Conservation (phyloP, 1,284 basidiomycete genomes). For the Irpex sp. region DNA sequence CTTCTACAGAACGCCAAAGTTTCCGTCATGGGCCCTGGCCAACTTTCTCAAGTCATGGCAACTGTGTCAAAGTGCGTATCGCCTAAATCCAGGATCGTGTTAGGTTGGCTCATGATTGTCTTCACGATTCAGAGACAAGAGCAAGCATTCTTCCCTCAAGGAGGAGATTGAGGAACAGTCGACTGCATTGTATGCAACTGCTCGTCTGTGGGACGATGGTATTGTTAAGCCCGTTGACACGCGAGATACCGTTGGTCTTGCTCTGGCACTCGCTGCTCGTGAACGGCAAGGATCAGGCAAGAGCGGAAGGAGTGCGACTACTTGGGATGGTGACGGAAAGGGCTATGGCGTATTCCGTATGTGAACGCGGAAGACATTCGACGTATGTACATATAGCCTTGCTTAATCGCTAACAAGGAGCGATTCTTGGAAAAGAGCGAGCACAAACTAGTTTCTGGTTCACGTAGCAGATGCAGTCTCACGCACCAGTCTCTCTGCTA, state of each 20-base stretch:
- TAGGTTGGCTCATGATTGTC: background rate
- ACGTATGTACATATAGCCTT: background rate
- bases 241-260: slow-evolving; percentile 82
- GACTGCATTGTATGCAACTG: slow-evolving; percentile 82
- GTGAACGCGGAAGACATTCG: slow-evolving; percentile 38
- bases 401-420: background rate
- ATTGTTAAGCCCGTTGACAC: slow-evolving; percentile 93
- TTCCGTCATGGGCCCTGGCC: slow-evolving; percentile 95
- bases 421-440: background rate
- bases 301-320: slow-evolving; percentile 34
- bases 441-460: too few relatives aligned
- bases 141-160: slow-evolving; percentile 71
- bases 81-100: background rate
- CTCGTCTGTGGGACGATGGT: slow-evolving; percentile 93
- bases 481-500: background rate
- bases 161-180: slow-evolving; percentile 86
- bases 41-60: slow-evolving; percentile 90
- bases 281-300: slow-evolving; percentile 21
- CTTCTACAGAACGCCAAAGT: slow-evolving; percentile 78
- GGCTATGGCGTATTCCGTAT: slow-evolving; percentile 90
- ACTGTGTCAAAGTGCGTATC: slow-evolving; percentile 73
- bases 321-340: slow-evolving; percentile 71
- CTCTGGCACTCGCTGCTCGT: slow-evolving; percentile 71
- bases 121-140: slow-evolving; percentile 56
- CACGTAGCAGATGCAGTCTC: background rate